phyloP scores from a whole-genome alignment of 768 basidiomycete genomes.

The Auricularia sp. region DNA sequence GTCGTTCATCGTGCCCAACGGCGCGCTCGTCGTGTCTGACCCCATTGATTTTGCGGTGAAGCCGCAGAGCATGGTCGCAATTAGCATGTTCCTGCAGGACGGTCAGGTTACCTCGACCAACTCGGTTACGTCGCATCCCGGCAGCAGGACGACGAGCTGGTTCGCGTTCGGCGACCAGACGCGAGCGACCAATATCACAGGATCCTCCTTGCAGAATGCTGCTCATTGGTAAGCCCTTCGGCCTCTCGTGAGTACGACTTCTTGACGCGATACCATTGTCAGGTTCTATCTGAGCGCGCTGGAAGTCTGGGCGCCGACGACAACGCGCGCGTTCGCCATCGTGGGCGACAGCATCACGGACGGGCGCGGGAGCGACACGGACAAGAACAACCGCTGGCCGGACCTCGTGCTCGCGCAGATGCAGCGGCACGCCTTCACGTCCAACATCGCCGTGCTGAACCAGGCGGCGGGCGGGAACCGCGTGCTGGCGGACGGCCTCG shows the following conservation, averaged over 20 bases:
- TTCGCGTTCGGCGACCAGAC: slow-evolving; percentile 3
- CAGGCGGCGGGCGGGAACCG: slow-evolving; percentile 47
- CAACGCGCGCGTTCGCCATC: slow-evolving; percentile 27
- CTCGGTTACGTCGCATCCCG: slow-evolving; percentile 37
- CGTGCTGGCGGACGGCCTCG: slow-evolving; percentile 39
- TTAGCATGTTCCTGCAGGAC: slow-evolving; percentile 31
- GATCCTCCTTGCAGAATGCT: slow-evolving; percentile 20
- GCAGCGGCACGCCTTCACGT: slow-evolving; percentile 25
- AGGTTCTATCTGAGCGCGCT: slow-evolving; percentile 35
- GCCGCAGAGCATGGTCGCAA: slow-evolving; percentile 30
- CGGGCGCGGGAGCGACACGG: slow-evolving; percentile 36
- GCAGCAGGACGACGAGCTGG: slow-evolving; percentile 37
- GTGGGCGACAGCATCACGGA: slow-evolving; percentile 48
- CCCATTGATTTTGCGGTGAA: slow-evolving; percentile 31
- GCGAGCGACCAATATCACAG: slow-evolving; percentile 18
- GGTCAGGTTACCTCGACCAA: slow-evolving; percentile 29
- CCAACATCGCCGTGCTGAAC: slow-evolving; percentile 34
- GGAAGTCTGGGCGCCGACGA: slow-evolving; percentile 28
- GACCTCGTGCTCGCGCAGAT: slow-evolving; percentile 36
- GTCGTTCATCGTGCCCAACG: slow-evolving; percentile 33
- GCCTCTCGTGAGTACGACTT: too few species aligned
- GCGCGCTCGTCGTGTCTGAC: slow-evolving; percentile 37
- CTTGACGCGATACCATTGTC: too few species aligned
- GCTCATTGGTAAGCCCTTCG: slow-evolving; percentile 24
- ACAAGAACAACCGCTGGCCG: slow-evolving; percentile 44